A percentile compares a stretch with the other conserved stretches of the same genome.
These are phyloP conservation scores for Lecanoromycetidae sp. DNA, from an alignment of 2,329 filamentous ascomycete genomes.

Conservation along the genomic window DNA sequence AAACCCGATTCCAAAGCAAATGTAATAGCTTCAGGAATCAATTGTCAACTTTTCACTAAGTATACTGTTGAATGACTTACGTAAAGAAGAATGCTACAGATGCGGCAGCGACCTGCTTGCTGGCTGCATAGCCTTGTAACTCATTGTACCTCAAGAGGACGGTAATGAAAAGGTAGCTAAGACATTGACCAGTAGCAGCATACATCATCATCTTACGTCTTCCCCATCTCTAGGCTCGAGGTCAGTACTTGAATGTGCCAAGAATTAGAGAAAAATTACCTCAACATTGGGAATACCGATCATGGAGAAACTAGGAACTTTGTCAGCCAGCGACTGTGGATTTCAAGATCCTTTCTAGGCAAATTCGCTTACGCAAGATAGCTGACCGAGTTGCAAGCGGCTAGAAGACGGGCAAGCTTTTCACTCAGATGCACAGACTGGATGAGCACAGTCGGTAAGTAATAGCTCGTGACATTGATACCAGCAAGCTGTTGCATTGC, in stretches of 20 bases:
- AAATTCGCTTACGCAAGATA: conserved; percentile 30
- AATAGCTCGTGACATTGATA: conserved; percentile 32
- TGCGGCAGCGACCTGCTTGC: conserved; percentile 26
- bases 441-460: conserved; percentile 48
- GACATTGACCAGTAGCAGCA: conserved; percentile 39
- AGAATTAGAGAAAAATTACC: background rate
- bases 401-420: conserved; percentile 41
- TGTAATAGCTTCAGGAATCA: conserved; percentile 42
- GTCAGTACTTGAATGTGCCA: background rate
- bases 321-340: background rate
- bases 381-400: conserved; percentile 41
- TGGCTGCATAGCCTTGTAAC: conserved; percentile 11
- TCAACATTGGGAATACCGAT: conserved; percentile 39
- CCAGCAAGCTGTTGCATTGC: conserved; percentile 39
- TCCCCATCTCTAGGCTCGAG: conserved; percentile 30
- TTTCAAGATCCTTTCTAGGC: background rate
- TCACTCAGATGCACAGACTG: conserved; percentile 43
- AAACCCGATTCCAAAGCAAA: conserved; percentile 49
- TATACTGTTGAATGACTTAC: background rate
- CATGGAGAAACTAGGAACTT: conserved; percentile 27
- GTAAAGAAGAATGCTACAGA: conserved; percentile 47
- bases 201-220: conserved; percentile 50
- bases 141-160: conserved; percentile 31
- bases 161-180: conserved; percentile 42
- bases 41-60: conserved; percentile 18